A percentile compares a stretch with the other conserved stretches of the same genome.
Conservation (phyloP, 2,329 filamentous ascomycete species). For the Trichoderma gracile region DNA sequence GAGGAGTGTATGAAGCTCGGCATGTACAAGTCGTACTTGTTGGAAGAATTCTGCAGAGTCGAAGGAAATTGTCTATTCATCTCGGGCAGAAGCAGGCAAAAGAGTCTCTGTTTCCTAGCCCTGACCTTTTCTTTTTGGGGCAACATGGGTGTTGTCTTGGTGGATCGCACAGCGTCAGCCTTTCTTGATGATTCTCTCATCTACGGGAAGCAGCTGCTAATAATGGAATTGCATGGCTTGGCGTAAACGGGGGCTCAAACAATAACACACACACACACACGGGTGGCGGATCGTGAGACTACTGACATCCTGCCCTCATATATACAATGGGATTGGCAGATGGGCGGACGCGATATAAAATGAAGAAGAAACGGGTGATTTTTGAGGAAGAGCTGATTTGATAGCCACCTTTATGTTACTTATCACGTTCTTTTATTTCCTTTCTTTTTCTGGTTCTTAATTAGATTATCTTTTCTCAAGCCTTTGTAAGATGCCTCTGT, state of each 20-base stretch:
- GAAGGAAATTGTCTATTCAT: not conserved
- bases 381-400: not conserved
- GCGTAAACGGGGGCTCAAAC: constrained; percentile 32
- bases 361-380: not conserved
- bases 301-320: not conserved
- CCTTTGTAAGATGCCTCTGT: not conserved
- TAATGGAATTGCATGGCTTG: constrained; percentile 33
- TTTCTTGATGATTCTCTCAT: not conserved
- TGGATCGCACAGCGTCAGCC: constrained; percentile 8
- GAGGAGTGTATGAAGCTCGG: too few species aligned
- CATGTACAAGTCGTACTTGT: not conserved
- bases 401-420: not conserved
- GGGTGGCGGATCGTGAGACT: not conserved
- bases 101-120: not conserved
- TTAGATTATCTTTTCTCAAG: not conserved
- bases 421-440: not conserved
- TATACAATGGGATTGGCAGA: not conserved
- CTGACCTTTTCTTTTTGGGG: not conserved
- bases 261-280: too few species aligned
- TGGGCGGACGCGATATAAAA: not conserved
- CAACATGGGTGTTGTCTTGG: constrained; percentile 16
- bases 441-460: not conserved
- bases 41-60: not conserved
- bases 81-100: not conserved
- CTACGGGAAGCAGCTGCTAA: constrained; percentile 18